Base-by-base conservation (phyloP, 257 asterid species). In the Handroanthus guayacan region DNA sequence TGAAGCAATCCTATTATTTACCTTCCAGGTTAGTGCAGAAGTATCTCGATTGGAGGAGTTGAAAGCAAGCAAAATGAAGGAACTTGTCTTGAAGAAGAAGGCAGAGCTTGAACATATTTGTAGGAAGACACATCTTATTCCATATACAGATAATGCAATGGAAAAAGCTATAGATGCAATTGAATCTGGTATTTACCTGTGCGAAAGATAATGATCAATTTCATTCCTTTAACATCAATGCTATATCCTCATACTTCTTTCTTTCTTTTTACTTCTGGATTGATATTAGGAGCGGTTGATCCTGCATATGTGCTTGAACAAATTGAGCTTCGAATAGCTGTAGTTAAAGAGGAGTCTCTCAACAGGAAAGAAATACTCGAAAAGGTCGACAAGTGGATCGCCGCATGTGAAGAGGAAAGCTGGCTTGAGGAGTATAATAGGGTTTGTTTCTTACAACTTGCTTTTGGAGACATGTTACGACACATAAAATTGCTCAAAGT, bases 401-500 rank as follows among this genome's bases (percentile, higher is more conserved):
- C 86, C 37, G 97, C 97, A 43, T 89, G 99, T 36, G 97, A 95
- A 69, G 98, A 95, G 81, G 98, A 95, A 85, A 87, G 96, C 83
- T 95, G 99, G 99, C 98, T 95, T 13, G 98, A 95, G 88, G 96
- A 95, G 77, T 95, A 95, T 74, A 91, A 89, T 71, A 92, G 89
- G 92, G 98, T 92, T 76, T 56, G 87, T 54, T 43, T 69, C 70
- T 67, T 66, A 43, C 58, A 14, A 25, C 67, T 62, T 56, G 9
- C 55, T 82, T 55, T 72, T 55, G 18, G 36, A 14, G 55, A 56
- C 64, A 48, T 20, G 67, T 44, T 57, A 5, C 34, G 17, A 18
- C 0, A 72, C 54, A 38, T 65, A n/a, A 34, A 43, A 47, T 78
- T 71, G 41, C 63, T 84, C 20, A 69, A 71, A 52, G 50, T 75